phyloP scores from a whole-genome alignment of 805 yeast genomes.

The Candida broadrunensis region DNA sequence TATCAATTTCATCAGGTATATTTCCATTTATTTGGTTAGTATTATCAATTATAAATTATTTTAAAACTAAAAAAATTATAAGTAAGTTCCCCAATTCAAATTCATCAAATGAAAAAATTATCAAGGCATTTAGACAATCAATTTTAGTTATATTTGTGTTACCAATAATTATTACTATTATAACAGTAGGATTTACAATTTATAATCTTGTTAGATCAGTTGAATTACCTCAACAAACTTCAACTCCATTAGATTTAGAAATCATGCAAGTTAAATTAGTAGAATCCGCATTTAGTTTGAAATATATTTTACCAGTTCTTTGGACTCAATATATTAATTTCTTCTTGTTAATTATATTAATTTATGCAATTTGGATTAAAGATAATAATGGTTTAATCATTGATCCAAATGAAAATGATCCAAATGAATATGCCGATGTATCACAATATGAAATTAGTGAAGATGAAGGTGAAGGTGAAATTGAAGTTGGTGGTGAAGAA shows the following conservation, averaged over 20 bases:
- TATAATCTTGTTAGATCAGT: neutral
- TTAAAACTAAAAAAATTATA: slow-evolving; percentile 24
- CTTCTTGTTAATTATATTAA: slow-evolving; percentile 10
- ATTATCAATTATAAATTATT: slow-evolving; percentile 16
- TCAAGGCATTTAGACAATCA: slow-evolving; percentile 23
- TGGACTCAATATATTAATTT: slow-evolving; percentile 11
- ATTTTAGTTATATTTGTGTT: slow-evolving; percentile 21
- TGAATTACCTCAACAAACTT: neutral
- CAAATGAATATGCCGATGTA: slow-evolving; percentile 10
- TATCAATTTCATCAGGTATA: neutral
- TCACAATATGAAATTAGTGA: slow-evolving; percentile 14
- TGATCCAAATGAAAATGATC: slow-evolving; percentile 14
- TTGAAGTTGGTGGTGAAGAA: neutral
- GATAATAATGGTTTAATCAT: slow-evolving; percentile 26
- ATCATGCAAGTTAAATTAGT: neutral
- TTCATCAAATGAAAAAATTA: slow-evolving; percentile 13
- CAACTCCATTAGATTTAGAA: neutral
- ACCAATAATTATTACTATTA: slow-evolving; percentile 14
- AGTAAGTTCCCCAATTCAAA: slow-evolving; percentile 19
- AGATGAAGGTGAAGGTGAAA: slow-evolving; percentile 7
- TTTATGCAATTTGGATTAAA: slow-evolving; percentile 28
- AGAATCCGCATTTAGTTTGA: slow-evolving; percentile 1
- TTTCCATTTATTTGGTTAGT: slow-evolving; percentile 13
- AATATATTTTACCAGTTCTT: neutral
- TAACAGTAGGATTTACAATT: slow-evolving; percentile 1